Evolutionary conservation across 352 stramenopile genomes (phyloP), one percentile per base, ranked within the genome.

Genomic region (Phytophthora hybrid): DNA sequence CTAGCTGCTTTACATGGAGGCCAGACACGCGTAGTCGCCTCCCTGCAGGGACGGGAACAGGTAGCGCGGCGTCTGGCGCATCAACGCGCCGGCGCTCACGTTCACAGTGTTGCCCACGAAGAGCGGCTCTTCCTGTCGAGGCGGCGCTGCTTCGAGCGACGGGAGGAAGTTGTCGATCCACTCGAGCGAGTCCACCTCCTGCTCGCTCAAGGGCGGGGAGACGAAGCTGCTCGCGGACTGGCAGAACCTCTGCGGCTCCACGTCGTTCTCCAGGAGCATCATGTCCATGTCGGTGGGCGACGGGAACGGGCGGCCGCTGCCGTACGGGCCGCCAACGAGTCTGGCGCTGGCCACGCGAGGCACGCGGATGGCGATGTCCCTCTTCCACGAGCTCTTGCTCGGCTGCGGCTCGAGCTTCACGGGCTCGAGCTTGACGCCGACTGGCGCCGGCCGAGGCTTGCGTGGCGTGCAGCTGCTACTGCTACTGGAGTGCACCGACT

Each of bases 131-230:
- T 87, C 79, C 31, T 66, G 51, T 10, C 58, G 57, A 59, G 63
- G 61, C 1, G 41, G 11, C 14, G 37, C 37, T 32, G 66, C 19
- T 9, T 82, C 78, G 11, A 87, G 68, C 16, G 81, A 88, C n/a
- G 84, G 84, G 32, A 92, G 63, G 55, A 87, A 88, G 55, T 66
- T 80, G 65, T 90, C 84, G 62, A 92, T 87, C 84, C 84, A 90
- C 56, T 92, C 84, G 61, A 90, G 71, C n/a, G 84, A 89, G 29
- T 92, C 84, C 57, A 78, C 60, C 8, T 85, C 76, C 61, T 75
- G 66, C 31, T 67, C 66, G 23, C 55, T 62, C 53, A 77, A 44
- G 32, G 72, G 19, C 41, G 51, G 64, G 37, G 63, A 23, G 5
- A 34, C 37, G 37, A 78, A 58, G 39, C 23, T 66, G 49, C 52